Conservation (phyloP, 139 green algal species). For the Asterochloris erici region DNA sequence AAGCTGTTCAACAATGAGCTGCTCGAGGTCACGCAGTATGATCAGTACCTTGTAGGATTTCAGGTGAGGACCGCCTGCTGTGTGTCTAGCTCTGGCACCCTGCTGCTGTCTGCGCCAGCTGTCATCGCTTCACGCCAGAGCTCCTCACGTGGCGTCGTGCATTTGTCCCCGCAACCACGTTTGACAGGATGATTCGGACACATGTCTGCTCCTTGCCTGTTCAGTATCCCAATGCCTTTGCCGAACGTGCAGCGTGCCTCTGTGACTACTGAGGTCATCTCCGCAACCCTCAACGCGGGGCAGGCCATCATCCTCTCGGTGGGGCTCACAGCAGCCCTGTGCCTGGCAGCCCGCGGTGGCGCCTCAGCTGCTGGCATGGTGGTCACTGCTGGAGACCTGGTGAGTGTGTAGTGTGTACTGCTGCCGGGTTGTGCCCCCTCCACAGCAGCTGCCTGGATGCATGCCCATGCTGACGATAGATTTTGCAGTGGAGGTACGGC, state of each 20-base stretch:
- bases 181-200: no score
- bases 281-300: slow-evolving; percentile 85
- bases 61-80: slow-evolving; percentile 33
- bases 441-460: no score
- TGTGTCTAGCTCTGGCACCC: no score
- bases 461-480: no score
- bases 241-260: slow-evolving; percentile 39
- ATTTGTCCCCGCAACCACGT: no score
- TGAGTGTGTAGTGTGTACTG: slow-evolving; percentile 12
- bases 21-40: slow-evolving; percentile 56
- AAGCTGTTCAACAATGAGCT: slow-evolving; percentile 65
- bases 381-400: slow-evolving; percentile 60
- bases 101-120: no score
- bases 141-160: no score
- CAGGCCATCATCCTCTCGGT: slow-evolving; percentile 80
- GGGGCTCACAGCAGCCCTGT: slow-evolving; percentile 68
- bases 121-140: no score
- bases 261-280: slow-evolving; percentile 66
- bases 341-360: slow-evolving; percentile 24
- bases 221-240: not conserved
- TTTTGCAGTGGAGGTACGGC: no score
- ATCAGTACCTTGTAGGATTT: slow-evolving; percentile 56
- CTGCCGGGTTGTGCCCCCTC: no score
- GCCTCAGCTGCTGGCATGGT: slow-evolving; percentile 6
- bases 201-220: not conserved